Evolutionary conservation across 2,329 filamentous ascomycete genomes (phyloP).

Genomic region (Dothistroma pini): DNA sequence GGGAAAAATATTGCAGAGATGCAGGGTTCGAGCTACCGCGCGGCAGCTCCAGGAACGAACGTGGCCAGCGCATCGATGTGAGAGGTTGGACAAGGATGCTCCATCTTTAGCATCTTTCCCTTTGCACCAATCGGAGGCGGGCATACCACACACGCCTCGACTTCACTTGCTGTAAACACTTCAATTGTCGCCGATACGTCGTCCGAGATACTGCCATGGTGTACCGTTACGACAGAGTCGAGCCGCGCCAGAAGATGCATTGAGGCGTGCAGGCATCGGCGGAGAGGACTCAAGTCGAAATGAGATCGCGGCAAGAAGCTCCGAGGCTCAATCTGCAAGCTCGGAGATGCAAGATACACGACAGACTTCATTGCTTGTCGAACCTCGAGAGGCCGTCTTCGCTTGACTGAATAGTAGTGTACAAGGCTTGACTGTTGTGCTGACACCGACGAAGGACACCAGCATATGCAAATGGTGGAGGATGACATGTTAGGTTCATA

Average conservation of each 20-base stretch:
- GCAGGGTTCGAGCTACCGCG: not conserved
- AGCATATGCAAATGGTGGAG: not conserved
- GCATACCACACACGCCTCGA: conserved; percentile 1
- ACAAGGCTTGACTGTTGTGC: not conserved
- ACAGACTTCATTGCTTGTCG: not conserved
- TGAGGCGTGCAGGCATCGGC: not conserved
- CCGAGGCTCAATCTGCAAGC: not conserved
- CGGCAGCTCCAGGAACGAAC: not conserved
- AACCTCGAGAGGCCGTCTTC: not conserved
- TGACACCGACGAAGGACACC: not conserved
- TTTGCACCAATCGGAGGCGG: not conserved
- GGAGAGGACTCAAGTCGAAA: not conserved
- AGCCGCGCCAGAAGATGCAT: not conserved
- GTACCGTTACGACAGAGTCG: not conserved
- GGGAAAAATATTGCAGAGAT: conserved; percentile 4
- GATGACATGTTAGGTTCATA: not conserved
- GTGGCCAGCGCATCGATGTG: not conserved
- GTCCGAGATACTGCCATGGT: conserved; percentile 8
- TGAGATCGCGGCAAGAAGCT: not conserved
- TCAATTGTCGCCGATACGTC: not conserved
- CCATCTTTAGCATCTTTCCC: not conserved
- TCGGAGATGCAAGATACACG: not conserved
- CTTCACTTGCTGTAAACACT: conserved; percentile 15
- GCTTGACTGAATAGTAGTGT: not conserved
- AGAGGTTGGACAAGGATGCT: not conserved